These are phyloP conservation scores for Debaryomyces singareniensis DNA, from an alignment of 1,139 yeast genomes.

Conservation along the genomic window DNA sequence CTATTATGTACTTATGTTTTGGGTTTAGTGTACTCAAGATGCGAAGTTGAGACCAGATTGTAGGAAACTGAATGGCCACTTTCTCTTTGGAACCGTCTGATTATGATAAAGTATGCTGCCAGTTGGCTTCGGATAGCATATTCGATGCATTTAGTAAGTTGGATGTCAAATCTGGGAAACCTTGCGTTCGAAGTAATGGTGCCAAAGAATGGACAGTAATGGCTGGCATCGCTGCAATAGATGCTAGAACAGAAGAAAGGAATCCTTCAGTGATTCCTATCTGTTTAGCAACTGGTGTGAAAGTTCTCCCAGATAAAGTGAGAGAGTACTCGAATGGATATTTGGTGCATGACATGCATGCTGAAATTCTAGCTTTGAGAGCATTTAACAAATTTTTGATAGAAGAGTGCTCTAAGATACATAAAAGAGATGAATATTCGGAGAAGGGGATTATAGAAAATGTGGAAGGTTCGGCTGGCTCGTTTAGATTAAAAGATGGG, in stretches of 20 bases:
- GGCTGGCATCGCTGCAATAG: conserved; percentile 61
- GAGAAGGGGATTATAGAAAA: conserved; percentile 3
- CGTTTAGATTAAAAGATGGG: conserved; percentile 24
- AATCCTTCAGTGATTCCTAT: conserved; percentile 28
- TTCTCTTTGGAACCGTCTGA: too few species aligned
- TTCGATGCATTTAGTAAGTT: conserved; percentile 14
- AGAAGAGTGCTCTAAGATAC: conserved; percentile 16
- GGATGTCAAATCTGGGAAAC: conserved; percentile 42
- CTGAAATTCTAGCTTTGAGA: conserved; percentile 71
- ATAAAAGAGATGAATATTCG: conserved; percentile 2
- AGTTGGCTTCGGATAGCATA: conserved; percentile 9
- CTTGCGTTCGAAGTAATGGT: conserved; percentile 55
- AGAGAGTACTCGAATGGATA: conserved; percentile 44
- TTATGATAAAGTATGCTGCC: too few species aligned
- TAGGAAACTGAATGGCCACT: too few species aligned
- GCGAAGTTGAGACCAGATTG: too few species aligned
- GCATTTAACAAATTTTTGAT: conserved; percentile 50
- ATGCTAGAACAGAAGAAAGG: conserved; percentile 9
- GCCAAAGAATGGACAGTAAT: conserved; percentile 76
- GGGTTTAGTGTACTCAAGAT: conserved; percentile 1
- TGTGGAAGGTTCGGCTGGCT: conserved; percentile 5
- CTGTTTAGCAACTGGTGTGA: conserved; percentile 75
- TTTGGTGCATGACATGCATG: conserved; percentile 82
- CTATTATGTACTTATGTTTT: conserved; percentile 1
- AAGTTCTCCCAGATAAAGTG: conserved; percentile 54